A percentile compares a stretch with the other conserved stretches of the same genome.
These are phyloP conservation scores for Trichophyton schoenleinii DNA, from an alignment of 2,329 filamentous ascomycete genomes.

Conservation along the genomic window DNA sequence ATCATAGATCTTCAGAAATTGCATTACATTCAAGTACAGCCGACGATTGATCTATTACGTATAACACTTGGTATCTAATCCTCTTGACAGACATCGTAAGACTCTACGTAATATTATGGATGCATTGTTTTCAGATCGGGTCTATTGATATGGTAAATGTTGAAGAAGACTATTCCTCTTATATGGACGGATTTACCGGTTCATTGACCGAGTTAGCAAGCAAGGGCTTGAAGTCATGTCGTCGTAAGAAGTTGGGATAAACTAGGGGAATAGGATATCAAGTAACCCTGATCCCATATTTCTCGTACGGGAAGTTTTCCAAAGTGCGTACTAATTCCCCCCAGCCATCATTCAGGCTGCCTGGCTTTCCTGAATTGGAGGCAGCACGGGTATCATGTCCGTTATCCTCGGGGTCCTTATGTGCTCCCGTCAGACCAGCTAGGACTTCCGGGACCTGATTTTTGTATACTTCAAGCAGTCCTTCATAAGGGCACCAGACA, in stretches of 20 bases:
- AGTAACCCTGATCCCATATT: conserved; percentile 42
- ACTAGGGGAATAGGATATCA: not conserved
- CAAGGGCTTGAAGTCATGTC: not conserved
- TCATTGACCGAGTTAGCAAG: not conserved
- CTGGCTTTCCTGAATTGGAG: conserved; percentile 37
- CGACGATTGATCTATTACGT: not conserved
- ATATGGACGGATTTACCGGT: not conserved
- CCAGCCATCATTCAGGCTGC: conserved; percentile 50
- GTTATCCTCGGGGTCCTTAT: conserved; percentile 40
- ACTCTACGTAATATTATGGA: not conserved
- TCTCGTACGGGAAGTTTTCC: conserved; percentile 48
- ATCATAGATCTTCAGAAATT: not conserved
- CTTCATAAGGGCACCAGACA: conserved; percentile 79
- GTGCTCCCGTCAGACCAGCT: conserved; percentile 66
- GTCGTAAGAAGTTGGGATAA: not conserved
- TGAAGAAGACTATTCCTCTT: not conserved
- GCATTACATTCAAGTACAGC: not conserved
- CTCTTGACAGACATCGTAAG: too few species aligned
- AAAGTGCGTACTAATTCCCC: conserved; percentile 41
- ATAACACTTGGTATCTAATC: too few species aligned
- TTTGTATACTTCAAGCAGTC: conserved; percentile 59
- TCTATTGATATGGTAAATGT: not conserved
- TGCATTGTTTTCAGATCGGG: not conserved
- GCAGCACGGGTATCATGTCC: conserved; percentile 26
- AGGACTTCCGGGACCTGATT: conserved; percentile 70